Conservation (phyloP, 805 yeast genomes). For the Torulaspora microellipsoides region DNA sequence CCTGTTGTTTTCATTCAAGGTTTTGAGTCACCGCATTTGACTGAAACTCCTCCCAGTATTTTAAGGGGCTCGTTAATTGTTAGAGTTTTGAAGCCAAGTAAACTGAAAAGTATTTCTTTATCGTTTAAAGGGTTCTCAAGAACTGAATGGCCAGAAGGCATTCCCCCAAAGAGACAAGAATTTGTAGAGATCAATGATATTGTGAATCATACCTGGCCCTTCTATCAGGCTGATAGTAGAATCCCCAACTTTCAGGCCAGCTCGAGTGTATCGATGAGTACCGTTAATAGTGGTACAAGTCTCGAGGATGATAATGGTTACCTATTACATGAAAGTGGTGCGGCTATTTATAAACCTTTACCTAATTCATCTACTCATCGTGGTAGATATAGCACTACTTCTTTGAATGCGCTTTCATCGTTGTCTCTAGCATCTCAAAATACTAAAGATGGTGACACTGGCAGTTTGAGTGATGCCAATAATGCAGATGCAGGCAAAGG, state of each 20-base stretch:
- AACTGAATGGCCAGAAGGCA: slow-evolving; percentile 98
- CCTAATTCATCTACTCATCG: slow-evolving; percentile 2
- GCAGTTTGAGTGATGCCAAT: slow-evolving; percentile 6
- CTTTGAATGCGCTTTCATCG: slow-evolving; percentile 22
- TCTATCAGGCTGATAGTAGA: slow-evolving; percentile 55
- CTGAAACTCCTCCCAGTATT: slow-evolving; percentile 67
- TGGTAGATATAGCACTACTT: slow-evolving; percentile 23
- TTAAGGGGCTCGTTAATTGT: slow-evolving; percentile 75
- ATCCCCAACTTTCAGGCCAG: background rate
- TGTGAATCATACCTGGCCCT: slow-evolving; percentile 86
- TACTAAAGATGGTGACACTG: slow-evolving; percentile 2
- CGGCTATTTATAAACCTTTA: slow-evolving; percentile 25
- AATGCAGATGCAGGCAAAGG: slow-evolving; percentile 16
- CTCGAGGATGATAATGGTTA: slow-evolving; percentile 12
- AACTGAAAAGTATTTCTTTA: slow-evolving; percentile 58
- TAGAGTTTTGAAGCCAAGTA: slow-evolving; percentile 65
- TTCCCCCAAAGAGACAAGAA: slow-evolving; percentile 78
- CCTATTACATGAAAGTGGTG: slow-evolving; percentile 22
- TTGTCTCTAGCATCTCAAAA: slow-evolving; percentile 10
- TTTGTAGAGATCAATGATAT: slow-evolving; percentile 61
- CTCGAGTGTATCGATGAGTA: slow-evolving; percentile 1
- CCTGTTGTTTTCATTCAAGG: slow-evolving; percentile 79
- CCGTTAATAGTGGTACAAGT: slow-evolving; percentile 5
- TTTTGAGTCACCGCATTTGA: slow-evolving; percentile 59
- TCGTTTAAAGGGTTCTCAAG: slow-evolving; percentile 62